phyloP scores from a whole-genome alignment of 2,329 filamentous ascomycete species.

The Tolypocladium ovalisporum region DNA sequence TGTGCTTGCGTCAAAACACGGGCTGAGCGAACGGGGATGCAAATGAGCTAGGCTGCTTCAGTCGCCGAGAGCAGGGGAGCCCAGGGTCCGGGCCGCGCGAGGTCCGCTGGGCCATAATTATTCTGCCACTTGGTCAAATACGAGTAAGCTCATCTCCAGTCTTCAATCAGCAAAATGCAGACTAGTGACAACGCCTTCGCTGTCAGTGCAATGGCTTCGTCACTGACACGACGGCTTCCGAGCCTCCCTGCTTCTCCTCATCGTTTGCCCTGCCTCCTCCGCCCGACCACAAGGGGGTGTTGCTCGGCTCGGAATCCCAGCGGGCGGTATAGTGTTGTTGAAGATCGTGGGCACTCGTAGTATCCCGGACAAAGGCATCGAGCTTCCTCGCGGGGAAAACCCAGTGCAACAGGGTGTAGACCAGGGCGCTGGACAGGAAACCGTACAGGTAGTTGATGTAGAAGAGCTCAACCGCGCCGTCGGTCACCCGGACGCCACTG shows the following conservation, averaged over 20 bases:
- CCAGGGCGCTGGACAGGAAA: conserved; percentile 19
- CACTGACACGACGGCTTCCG: background rate
- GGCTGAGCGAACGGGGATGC: background rate
- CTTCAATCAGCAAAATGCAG: background rate
- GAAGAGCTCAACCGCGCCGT: conserved; percentile 26
- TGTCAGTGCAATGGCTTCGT: too few species aligned
- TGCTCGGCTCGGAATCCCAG: conserved; percentile 15
- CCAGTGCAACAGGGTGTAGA: conserved; percentile 20
- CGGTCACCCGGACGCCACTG: conserved; percentile 17
- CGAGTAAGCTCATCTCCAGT: too few species aligned
- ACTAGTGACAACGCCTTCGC: background rate
- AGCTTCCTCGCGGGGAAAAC: conserved; percentile 16
- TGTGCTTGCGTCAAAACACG: background rate
- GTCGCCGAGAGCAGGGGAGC: background rate
- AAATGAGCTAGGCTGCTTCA: background rate
- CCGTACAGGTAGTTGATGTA: conserved; percentile 28
- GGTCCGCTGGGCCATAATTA: background rate
- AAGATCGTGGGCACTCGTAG: conserved; percentile 12
- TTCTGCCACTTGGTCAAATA: too few species aligned
- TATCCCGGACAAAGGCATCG: conserved; percentile 16
- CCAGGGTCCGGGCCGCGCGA: background rate
- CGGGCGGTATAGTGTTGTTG: conserved; percentile 16
- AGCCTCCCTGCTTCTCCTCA: background rate
- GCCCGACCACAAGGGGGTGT: background rate
- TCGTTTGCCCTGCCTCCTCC: background rate